Evolutionary conservation across 2,329 filamentous ascomycete species (phyloP).

Genomic region (Emericellopsis atlantica): DNA sequence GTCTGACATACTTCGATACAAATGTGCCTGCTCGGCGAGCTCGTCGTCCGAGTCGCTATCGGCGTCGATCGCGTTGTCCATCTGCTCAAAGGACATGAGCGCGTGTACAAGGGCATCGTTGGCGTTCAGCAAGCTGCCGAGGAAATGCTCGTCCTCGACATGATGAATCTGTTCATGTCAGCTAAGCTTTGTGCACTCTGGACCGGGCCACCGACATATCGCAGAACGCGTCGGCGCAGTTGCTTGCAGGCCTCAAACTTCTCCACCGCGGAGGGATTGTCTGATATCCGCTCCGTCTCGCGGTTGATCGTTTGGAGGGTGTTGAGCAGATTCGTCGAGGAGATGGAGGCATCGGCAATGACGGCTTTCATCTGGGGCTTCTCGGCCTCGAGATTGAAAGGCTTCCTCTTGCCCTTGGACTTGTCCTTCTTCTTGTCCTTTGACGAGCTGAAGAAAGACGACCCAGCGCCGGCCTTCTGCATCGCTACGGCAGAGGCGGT

Average conservation of each 20-base stretch:
- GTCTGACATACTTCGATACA: constrained; percentile 41
- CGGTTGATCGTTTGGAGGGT: constrained; percentile 82
- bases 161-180: constrained; percentile 55
- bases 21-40: constrained; percentile 51
- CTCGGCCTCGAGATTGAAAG: constrained; percentile 78
- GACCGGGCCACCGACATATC: constrained; percentile 46
- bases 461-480: constrained; percentile 3
- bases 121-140: constrained; percentile 80
- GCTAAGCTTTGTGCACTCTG: background rate
- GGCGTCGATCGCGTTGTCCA: constrained; percentile 74
- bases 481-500: constrained; percentile 3
- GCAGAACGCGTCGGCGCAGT: constrained; percentile 70
- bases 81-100: constrained; percentile 86
- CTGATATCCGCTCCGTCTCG: constrained; percentile 75
- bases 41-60: constrained; percentile 62
- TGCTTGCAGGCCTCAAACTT: constrained; percentile 81
- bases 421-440: constrained; percentile 38
- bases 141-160: constrained; percentile 81
- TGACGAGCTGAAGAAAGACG: constrained; percentile 5
- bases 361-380: constrained; percentile 75
- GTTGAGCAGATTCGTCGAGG: constrained; percentile 83
- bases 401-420: constrained; percentile 44
- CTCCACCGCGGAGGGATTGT: constrained; percentile 62
- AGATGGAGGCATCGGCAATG: constrained; percentile 83
- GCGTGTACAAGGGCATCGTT: constrained; percentile 94